Evolutionary conservation across 2,329 filamentous ascomycete genomes (phyloP).

Genomic region (Epichloe elymi): DNA sequence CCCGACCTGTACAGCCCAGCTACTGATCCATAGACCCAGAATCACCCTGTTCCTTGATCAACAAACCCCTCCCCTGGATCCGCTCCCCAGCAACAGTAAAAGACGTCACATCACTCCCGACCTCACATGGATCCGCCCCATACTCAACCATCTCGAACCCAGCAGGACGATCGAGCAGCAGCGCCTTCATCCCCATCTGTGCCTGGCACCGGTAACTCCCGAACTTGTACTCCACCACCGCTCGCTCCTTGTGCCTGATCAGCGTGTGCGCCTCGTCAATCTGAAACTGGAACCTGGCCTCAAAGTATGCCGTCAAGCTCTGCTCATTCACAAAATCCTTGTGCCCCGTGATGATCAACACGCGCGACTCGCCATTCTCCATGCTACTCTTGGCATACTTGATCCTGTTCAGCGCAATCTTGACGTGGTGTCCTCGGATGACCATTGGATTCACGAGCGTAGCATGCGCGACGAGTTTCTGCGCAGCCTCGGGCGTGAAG

Average conservation of each 20-base stretch:
- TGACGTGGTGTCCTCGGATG: slow-evolving; percentile 23
- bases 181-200: slow-evolving; percentile 30
- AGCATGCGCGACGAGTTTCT: slow-evolving; percentile 13
- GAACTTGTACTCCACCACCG: slow-evolving; percentile 37
- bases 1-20: neutral
- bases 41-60: neutral
- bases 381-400: slow-evolving; percentile 21
- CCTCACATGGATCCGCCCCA: slow-evolving; percentile 25
- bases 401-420: slow-evolving; percentile 36
- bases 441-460: slow-evolving; percentile 18
- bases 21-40: no score
- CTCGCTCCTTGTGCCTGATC: slow-evolving; percentile 12
- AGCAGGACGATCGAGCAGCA: slow-evolving; percentile 21
- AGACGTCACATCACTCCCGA: slow-evolving; percentile 18
- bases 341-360: slow-evolving; percentile 36
- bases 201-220: slow-evolving; percentile 43
- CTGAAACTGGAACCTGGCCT: slow-evolving; percentile 30
- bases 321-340: slow-evolving; percentile 28
- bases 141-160: slow-evolving; percentile 26
- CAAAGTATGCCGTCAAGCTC: slow-evolving; percentile 28
- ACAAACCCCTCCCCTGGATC: slow-evolving; percentile 19
- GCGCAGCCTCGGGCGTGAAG: slow-evolving; percentile 28
- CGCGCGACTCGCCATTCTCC: slow-evolving; percentile 26
- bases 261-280: slow-evolving; percentile 28
- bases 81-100: slow-evolving; percentile 20